phyloP scores from a whole-genome alignment of 2,329 filamentous ascomycete species.

The Endothia cerciana region DNA sequence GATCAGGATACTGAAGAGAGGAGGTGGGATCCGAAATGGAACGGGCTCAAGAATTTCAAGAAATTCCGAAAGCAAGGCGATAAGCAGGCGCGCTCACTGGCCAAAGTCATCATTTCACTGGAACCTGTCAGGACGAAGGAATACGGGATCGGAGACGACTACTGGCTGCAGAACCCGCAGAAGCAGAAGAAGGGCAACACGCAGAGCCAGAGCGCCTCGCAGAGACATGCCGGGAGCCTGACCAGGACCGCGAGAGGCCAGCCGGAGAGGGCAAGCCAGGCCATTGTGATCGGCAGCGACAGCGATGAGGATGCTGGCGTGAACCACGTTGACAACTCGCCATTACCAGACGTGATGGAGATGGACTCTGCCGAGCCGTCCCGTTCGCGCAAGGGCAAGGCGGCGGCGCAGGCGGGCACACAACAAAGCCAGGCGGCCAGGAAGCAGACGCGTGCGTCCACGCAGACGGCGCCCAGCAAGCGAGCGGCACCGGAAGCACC shows the following conservation, averaged over 20 bases:
- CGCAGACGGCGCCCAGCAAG: conserved; percentile 34
- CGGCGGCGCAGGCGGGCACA: conserved; percentile 36
- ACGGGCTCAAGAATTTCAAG: conserved; percentile 95
- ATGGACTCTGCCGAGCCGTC: conserved; percentile 32
- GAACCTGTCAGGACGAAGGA: conserved; percentile 73
- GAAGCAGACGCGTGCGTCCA: conserved; percentile 25
- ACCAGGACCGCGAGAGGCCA: background rate
- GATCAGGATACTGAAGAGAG: conserved; percentile 57
- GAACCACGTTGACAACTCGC: conserved; percentile 24
- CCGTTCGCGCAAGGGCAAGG: conserved; percentile 39
- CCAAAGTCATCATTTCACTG: conserved; percentile 68
- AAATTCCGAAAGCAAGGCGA: conserved; percentile 71
- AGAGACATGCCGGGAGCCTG: conserved; percentile 2
- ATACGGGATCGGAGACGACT: conserved; percentile 75
- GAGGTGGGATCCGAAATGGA: conserved; percentile 88
- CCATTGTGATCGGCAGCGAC: conserved; percentile 42
- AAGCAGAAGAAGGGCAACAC: conserved; percentile 35
- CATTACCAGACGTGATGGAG: conserved; percentile 30
- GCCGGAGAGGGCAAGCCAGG: conserved; percentile 26
- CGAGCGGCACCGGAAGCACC: conserved; percentile 40
- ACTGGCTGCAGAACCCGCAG: conserved; percentile 68
- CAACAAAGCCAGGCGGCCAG: conserved; percentile 34
- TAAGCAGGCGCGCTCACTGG: conserved; percentile 29
- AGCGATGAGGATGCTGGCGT: conserved; percentile 39
- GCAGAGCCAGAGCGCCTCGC: conserved; percentile 26